Evolutionary conservation across 2,329 filamentous ascomycete genomes (phyloP), one percentile per base, ranked within the genome.

Genomic region (Colletotrichum sp.): DNA sequence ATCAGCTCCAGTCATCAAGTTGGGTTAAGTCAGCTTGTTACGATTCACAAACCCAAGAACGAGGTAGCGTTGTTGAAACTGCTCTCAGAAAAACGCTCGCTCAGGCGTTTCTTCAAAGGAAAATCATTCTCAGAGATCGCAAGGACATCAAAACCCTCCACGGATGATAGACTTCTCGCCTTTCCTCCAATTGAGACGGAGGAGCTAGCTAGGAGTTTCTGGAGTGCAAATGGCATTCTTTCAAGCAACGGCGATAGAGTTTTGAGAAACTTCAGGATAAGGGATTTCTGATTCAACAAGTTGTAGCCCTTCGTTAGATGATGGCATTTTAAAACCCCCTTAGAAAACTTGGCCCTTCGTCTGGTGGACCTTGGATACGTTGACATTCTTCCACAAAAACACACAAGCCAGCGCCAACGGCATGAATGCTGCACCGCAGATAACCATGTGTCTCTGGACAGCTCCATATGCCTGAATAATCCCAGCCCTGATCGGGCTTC

Each of bases 401-500:
- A 75, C 66, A 8, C 70, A 75, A n/a, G 36, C 66, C 4, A 75
- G 47, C 21, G 66, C 70, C 62, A 72, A 2, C 5, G 70, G 70
- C 65, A 75, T 69, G 18, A 69, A 69, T 8, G 70, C 70, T 3
- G 66, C 66, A 36, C 70, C 66, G 29, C 82, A 81, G 64, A 81
- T 80, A 31, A 84, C 78, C 83, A 84, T 84, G 38, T 81, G 76
- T 6, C 80, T 82, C 80, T 90, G 87, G 4, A 85, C 82, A 21
- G 86, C 84, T 1, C 83, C 86, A 70, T 90, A 90, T 1, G 87
- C 86, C 58, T 81, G 71, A 27, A 86, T 82, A 63, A 89, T 87
- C 2, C 82, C 88, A 18, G 81, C 70, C 11, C 88, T 79, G n/a
- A 81, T 83, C 0, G 82, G 78, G 6, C 78, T 85, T 6, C 85